These are phyloP conservation scores for Podila verticillata DNA, from an alignment of 192 early-diverging fungal species.

Conservation along the genomic window DNA sequence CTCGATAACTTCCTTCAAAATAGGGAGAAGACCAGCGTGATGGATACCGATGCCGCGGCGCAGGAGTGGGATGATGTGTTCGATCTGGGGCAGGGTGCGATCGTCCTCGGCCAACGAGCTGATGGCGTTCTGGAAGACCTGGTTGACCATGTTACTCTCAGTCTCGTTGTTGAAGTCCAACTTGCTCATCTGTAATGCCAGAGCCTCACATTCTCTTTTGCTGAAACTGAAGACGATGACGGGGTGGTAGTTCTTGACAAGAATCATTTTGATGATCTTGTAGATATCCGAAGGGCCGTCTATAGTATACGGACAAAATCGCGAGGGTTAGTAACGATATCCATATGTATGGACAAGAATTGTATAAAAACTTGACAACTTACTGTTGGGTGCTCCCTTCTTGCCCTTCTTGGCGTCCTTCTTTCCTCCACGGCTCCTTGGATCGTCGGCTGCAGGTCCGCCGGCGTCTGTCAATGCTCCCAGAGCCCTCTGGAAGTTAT, in stretches of 20 bases:
- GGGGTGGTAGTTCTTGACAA: conserved; percentile 95
- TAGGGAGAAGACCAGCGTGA: conserved; percentile 95
- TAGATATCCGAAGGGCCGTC: conserved; percentile 82
- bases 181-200: conserved; percentile 91
- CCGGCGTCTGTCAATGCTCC: conserved; percentile 71
- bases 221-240: conserved; percentile 98
- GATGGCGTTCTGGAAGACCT: conserved; percentile 91
- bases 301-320: background rate
- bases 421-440: conserved; percentile 57
- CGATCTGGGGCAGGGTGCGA: conserved; percentile 89
- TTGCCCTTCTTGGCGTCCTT: conserved; percentile 66
- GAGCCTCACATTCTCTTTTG: conserved; percentile 91
- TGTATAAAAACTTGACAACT: background rate
- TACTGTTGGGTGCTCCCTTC: conserved; percentile 47
- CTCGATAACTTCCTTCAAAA: conserved; percentile 97
- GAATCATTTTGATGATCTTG: conserved; percentile 96
- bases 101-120: conserved; percentile 88
- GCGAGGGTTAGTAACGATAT: background rate
- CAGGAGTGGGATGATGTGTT: conserved; percentile 90
- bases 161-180: conserved; percentile 91
- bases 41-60: conserved; percentile 96
- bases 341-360: background rate
- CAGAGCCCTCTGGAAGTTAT: conserved; percentile 95
- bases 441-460: conserved; percentile 60
- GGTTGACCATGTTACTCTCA: conserved; percentile 84